Evolutionary conservation across 1,284 basidiomycete genomes (phyloP).

Genomic region (Albatrellus sp.): DNA sequence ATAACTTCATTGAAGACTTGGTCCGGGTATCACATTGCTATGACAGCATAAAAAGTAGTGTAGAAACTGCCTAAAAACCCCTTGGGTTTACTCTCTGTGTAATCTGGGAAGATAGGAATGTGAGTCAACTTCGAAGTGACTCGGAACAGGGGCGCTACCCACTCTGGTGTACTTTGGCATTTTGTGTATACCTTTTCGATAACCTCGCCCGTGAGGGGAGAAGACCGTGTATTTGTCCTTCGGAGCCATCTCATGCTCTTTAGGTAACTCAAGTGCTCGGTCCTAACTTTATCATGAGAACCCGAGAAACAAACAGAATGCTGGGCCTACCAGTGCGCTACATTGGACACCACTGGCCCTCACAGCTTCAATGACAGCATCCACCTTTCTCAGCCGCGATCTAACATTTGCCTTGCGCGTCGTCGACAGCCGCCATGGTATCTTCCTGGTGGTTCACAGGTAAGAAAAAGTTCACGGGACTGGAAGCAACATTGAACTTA

Average conservation of each 20-base stretch:
- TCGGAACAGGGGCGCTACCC: slow-evolving; percentile 18
- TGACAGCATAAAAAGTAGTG: slow-evolving; percentile 11
- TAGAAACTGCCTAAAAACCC: slow-evolving; percentile 56
- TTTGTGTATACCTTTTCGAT: slow-evolving; percentile 93
- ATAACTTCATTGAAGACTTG: slow-evolving; percentile 1
- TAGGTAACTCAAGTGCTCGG: slow-evolving; percentile 67
- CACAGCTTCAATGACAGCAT: slow-evolving; percentile 85
- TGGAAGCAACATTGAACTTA: slow-evolving; percentile 19
- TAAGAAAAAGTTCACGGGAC: too few relatives aligned
- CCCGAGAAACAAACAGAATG: neutral
- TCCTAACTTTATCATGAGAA: slow-evolving; percentile 24
- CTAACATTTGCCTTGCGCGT: slow-evolving; percentile 90
- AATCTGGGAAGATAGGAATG: slow-evolving; percentile 32
- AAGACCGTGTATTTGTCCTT: slow-evolving; percentile 96
- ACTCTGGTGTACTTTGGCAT: slow-evolving; percentile 92
- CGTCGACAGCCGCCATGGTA: slow-evolving; percentile 83
- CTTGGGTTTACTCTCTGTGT: slow-evolving; percentile 79
- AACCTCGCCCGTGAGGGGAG: slow-evolving; percentile 56
- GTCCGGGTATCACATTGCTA: slow-evolving; percentile 5
- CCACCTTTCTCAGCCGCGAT: slow-evolving; percentile 82
- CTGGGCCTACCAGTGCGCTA: slow-evolving; percentile 51
- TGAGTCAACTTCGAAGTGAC: neutral
- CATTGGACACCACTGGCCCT: slow-evolving; percentile 72
- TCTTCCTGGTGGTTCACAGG: slow-evolving; percentile 55
- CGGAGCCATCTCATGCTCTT: slow-evolving; percentile 79